Conservation (phyloP, 2,329 filamentous ascomycete species). For the Magnaporthales sp. region DNA sequence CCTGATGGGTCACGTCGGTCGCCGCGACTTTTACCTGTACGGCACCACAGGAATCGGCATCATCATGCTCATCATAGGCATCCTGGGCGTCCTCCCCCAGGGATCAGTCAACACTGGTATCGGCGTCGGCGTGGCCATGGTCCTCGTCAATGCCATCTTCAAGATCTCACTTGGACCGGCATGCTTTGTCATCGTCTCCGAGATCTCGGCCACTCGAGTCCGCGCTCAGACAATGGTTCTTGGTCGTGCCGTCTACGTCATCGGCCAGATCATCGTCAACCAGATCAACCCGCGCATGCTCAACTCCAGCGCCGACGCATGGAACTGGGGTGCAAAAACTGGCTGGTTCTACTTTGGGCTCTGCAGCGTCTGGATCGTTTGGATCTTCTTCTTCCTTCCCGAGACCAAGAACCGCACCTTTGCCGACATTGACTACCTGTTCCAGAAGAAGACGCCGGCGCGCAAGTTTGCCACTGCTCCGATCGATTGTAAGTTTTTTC, state of each 20-base stretch:
- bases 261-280: slow-evolving; percentile 32
- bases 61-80: slow-evolving; percentile 28
- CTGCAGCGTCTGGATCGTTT: slow-evolving; percentile 34
- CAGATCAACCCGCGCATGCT: slow-evolving; percentile 27
- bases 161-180: slow-evolving; percentile 30
- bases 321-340: slow-evolving; percentile 30
- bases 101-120: slow-evolving; percentile 13
- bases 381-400: slow-evolving; percentile 37
- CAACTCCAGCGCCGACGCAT: slow-evolving; percentile 20
- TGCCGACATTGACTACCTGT: slow-evolving; percentile 39
- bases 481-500: background rate
- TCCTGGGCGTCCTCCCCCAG: slow-evolving; percentile 25
- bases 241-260: slow-evolving; percentile 32
- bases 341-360: slow-evolving; percentile 34
- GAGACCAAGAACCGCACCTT: slow-evolving; percentile 36
- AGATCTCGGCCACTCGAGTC: slow-evolving; percentile 37
- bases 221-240: slow-evolving; percentile 36
- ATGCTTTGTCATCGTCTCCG: slow-evolving; percentile 36
- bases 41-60: slow-evolving; percentile 27
- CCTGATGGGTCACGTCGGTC: slow-evolving; percentile 32
- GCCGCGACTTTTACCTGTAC: slow-evolving; percentile 21
- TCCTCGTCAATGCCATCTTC: slow-evolving; percentile 3
- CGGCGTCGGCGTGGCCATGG: slow-evolving; percentile 11
- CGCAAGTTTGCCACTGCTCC: slow-evolving; percentile 21
- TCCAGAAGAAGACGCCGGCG: slow-evolving; percentile 25